Evolutionary conservation across 768 basidiomycete genomes (phyloP).

Genomic region (Mycena leptocephala): DNA sequence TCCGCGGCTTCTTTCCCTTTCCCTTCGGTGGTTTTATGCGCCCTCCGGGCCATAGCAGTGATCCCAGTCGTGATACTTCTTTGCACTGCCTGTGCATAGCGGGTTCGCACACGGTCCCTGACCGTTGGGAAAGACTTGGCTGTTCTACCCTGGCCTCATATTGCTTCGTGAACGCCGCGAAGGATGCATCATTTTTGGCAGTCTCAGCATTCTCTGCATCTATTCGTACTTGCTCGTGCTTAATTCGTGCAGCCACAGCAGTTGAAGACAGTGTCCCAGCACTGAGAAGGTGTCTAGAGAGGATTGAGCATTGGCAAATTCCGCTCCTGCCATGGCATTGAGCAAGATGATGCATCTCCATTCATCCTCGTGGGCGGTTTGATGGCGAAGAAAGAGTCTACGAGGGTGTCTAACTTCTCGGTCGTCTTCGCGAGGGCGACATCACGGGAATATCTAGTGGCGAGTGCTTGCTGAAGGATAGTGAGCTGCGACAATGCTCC

Average conservation of each 20-base stretch:
- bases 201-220: constrained; percentile 2
- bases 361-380: constrained; percentile 8
- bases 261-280: background rate
- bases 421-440: background rate
- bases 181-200: background rate
- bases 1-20: background rate
- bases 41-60: constrained; percentile 9
- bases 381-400: constrained; percentile 15
- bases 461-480: constrained; percentile 7
- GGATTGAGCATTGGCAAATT: background rate
- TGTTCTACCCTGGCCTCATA: background rate
- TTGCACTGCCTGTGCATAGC: constrained; percentile 6
- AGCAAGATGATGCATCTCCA: constrained; percentile 7
- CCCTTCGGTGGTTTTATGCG: background rate
- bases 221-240: constrained; percentile 14
- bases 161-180: background rate
- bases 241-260: background rate
- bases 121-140: background rate
- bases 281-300: constrained; percentile 16
- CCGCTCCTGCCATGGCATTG: background rate
- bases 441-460: background rate
- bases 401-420: background rate
- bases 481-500: constrained; percentile 12
- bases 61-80: constrained; percentile 17
- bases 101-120: constrained; percentile 11